These are phyloP conservation scores for Xanthoconium purpureum DNA, from an alignment of 768 basidiomycete species.

Conservation along the genomic window DNA sequence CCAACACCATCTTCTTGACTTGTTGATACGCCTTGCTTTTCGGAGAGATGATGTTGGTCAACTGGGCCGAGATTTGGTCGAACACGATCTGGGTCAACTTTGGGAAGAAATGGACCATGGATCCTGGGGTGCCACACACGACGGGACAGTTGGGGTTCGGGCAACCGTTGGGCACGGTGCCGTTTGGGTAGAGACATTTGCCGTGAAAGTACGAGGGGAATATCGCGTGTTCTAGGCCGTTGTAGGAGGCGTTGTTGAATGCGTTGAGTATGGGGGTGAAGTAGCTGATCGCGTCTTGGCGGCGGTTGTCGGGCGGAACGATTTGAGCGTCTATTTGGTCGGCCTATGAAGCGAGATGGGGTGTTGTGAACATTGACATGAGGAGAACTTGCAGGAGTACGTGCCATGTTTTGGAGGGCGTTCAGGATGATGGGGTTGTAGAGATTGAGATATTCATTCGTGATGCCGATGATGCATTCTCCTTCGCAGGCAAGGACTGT, in stretches of 20 bases:
- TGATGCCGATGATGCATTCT: conserved; percentile 61
- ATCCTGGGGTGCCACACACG: conserved; percentile 81
- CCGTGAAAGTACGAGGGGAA: conserved; percentile 75
- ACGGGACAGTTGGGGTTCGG: conserved; percentile 78
- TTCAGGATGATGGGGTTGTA: conserved; percentile 43
- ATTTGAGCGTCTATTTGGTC: conserved; percentile 33
- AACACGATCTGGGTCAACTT: conserved; percentile 49
- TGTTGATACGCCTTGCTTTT: conserved; percentile 40
- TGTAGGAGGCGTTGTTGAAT: conserved; percentile 45
- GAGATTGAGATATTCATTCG: conserved; percentile 50
- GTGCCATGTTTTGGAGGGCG: conserved; percentile 44
- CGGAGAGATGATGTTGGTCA: conserved; percentile 37
- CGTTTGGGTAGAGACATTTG: conserved; percentile 56
- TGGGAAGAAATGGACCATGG: conserved; percentile 65
- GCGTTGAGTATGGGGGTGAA: conserved; percentile 46
- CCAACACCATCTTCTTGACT: conserved; percentile 41
- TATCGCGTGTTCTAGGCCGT: conserved; percentile 50
- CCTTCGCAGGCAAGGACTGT: conserved; percentile 63
- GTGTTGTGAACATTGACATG: not conserved
- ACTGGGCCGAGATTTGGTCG: conserved; percentile 36
- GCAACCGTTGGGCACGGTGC: conserved; percentile 63
- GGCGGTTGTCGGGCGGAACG: conserved; percentile 27
- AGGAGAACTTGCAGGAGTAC: conserved; percentile 11
- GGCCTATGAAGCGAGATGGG: conserved; percentile 27
- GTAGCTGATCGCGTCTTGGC: conserved; percentile 31